phyloP scores from a whole-genome alignment of 2,329 filamentous ascomycete genomes.

The Gnomoniopsis smithogilvyi region DNA sequence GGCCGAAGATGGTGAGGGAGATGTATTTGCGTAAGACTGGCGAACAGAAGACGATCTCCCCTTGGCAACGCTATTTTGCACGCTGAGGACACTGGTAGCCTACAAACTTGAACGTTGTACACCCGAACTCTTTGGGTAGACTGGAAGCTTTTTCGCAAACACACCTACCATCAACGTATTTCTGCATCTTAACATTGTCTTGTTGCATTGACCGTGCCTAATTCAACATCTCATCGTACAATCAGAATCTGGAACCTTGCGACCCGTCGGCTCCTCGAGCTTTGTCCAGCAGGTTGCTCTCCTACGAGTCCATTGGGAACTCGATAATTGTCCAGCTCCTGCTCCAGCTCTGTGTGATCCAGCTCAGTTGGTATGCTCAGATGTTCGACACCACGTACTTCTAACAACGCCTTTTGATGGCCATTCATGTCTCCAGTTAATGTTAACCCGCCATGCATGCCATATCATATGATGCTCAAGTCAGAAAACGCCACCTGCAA shows the following conservation, averaged over 20 bases:
- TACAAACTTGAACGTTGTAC: no score
- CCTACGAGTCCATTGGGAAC: not conserved
- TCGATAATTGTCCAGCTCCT: not conserved
- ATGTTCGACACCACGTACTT: not conserved
- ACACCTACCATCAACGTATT: not conserved
- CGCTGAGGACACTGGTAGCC: no score
- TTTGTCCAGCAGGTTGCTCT: not conserved
- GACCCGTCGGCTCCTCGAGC: not conserved
- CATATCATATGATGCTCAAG: constrained; percentile 4
- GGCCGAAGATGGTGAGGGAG: constrained; percentile 24
- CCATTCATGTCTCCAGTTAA: constrained; percentile 5
- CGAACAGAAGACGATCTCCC: not conserved
- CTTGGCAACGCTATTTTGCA: no score
- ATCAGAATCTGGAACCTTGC: not conserved
- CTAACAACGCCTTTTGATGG: constrained; percentile 11
- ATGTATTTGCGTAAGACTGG: constrained; percentile 12
- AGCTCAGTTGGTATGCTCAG: not conserved
- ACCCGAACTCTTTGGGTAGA: not conserved
- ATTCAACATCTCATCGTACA: not conserved
- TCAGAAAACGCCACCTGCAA: constrained; percentile 7
- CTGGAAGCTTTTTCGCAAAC: not conserved
- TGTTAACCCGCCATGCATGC: not conserved
- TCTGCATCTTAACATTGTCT: not conserved
- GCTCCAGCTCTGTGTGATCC: constrained; percentile 3
- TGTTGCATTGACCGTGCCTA: not conserved